A percentile compares a stretch with the other conserved stretches of the same genome.
phyloP scores from a whole-genome alignment of 331 rosid species.

The Arachis monticola region DNA sequence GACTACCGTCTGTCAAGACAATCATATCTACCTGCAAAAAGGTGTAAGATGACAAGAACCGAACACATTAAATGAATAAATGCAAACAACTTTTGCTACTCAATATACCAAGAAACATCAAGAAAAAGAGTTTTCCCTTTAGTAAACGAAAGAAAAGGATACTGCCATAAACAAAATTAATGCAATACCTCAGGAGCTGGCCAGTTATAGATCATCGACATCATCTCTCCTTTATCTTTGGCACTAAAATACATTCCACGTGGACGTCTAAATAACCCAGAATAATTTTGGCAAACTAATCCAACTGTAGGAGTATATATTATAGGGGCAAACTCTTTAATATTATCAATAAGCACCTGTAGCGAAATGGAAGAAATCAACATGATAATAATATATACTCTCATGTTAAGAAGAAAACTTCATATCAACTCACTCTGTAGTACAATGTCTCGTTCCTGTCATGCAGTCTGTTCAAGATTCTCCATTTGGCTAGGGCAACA shows the following conservation, averaged over 20 bases:
- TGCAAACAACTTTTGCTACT: slow-evolving; percentile 20
- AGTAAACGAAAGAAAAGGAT: slow-evolving; percentile 13
- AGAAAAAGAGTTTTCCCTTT: not conserved
- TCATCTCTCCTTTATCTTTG: slow-evolving; percentile 99
- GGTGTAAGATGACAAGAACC: slow-evolving; percentile 29
- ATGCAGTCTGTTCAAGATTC: slow-evolving; percentile 94
- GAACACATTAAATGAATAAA: slow-evolving; percentile 17
- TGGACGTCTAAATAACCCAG: slow-evolving; percentile 93
- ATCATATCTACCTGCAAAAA: slow-evolving; percentile 96
- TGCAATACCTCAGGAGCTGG: slow-evolving; percentile 72
- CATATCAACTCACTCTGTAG: slow-evolving; percentile 74
- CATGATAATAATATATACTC: slow-evolving; percentile 38
- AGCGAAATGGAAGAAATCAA: slow-evolving; percentile 32
- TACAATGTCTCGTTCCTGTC: slow-evolving; percentile 96
- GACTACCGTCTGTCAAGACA: slow-evolving; percentile 98
- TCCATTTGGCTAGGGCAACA: slow-evolving; percentile 93
- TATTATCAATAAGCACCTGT: slow-evolving; percentile 95
- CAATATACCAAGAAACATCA: not conserved
- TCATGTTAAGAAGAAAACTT: slow-evolving; percentile 27
- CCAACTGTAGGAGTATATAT: slow-evolving; percentile 99
- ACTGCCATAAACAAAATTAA: slow-evolving; percentile 25
- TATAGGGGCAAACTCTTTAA: slow-evolving; percentile 89
- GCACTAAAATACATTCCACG: slow-evolving; percentile 99
- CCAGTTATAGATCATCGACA: slow-evolving; percentile 99
- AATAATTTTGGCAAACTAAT: slow-evolving; percentile 94